Evolutionary conservation across 225 moss, liverwort and hornwort species (phyloP).

Genomic region (Thuidium tamariscinum): DNA sequence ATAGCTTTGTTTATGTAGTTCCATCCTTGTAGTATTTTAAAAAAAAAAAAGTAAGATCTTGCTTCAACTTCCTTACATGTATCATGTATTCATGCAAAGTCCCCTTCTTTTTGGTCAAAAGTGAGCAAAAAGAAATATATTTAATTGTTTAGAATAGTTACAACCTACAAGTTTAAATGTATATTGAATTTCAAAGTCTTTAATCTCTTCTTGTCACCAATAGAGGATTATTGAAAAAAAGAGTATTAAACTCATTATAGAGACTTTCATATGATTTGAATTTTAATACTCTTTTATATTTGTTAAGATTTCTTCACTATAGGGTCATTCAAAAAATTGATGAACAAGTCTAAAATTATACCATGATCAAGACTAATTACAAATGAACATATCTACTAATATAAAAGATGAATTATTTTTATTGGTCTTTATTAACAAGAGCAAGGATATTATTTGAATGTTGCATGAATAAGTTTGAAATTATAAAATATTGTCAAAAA

Average conservation of each 20-base stretch:
- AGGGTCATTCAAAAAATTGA: neutral
- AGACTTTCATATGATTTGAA: neutral
- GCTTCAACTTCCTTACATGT: neutral
- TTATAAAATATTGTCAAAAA: neutral
- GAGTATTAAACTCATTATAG: neutral
- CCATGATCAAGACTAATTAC: neutral
- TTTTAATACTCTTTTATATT: neutral
- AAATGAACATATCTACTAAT: neutral
- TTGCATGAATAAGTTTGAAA: neutral
- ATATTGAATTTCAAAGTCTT: neutral
- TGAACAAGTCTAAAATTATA: neutral
- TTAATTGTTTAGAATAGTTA: fast-evolving
- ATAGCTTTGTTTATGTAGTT: neutral
- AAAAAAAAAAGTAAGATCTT: too few relatives aligned
- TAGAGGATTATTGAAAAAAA: neutral
- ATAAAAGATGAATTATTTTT: neutral
- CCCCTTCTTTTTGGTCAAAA: fast-evolving
- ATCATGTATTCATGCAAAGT: neutral
- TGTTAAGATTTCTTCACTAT: neutral
- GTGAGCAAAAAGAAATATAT: neutral
- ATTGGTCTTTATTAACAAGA: neutral
- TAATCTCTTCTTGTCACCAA: too few relatives aligned
- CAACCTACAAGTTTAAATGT: neutral
- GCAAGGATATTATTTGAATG: neutral
- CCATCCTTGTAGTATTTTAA: fast-evolving